Evolutionary conservation across 192 early-diverging fungal species (phyloP), one percentile per base, ranked within the genome.

Genomic region (Dispira parvispora): DNA sequence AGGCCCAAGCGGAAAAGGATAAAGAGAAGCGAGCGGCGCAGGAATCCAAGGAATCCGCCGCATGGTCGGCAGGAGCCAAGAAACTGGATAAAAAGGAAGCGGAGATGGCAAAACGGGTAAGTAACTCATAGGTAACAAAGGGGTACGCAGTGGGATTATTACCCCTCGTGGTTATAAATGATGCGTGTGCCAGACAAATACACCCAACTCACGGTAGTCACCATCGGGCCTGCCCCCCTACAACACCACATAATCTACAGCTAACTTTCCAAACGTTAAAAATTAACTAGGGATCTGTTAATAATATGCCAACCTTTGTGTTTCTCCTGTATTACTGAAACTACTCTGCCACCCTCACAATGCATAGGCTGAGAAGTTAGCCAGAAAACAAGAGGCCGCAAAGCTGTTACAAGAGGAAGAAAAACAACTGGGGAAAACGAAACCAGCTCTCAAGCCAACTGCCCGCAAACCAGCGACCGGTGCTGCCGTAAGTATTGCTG

Each of bases 1-100:
- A 75, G n/a, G 74, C 69, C 25, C 71, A 85, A 62, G 78, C 73
- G 38, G 86, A 80, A 57, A 81, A 84, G 64, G 76, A 82, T 64
- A 45, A 66, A 6, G 68, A 75, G 61, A 69, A 75, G 52, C 69
- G 71, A 16, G 69, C 65, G 16, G 74, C 76, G 47, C 65, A 74
- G 61, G 89, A 90, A 57, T 72, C 67, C 9, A 65, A 73, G 26
- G 86, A 87, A 25, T 57, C 82, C 18, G 70, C 64, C 2, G 72
- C 79, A 23, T 91, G 89, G 89, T 50, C 67, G 16, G 66, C 72
- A 46, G 89, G 88, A 12, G 69, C 87, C 49, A 91, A 91, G 65
- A 63, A 67, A 23, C 67, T 52, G 56, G 75, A 75, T 63, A 83
- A 80, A 64, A 82, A 85, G 68, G 78, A 81, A 69, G 80, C 84